Conservation (phyloP, 208 protist genomes). For the Trypanosoma melophagium region DNA sequence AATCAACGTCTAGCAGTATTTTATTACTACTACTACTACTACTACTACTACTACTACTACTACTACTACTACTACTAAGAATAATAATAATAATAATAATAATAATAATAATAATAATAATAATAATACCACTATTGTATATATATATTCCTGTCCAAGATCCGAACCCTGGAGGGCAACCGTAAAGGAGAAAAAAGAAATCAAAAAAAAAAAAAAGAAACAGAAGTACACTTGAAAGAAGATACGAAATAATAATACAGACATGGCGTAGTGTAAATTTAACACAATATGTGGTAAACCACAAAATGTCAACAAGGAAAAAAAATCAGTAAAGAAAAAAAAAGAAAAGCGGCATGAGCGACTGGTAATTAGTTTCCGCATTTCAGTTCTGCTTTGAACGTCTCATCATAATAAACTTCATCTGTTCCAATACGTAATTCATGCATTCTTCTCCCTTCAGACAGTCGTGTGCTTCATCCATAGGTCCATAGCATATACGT, state of each 20-base stretch:
- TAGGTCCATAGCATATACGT: conserved; percentile 34
- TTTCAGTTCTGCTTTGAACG: conserved; percentile 5
- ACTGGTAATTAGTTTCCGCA: neutral
- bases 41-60: neutral
- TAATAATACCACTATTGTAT: no score
- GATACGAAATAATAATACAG: neutral
- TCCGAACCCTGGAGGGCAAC: neutral
- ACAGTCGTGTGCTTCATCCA: conserved; percentile 32
- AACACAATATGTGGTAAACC: no score
- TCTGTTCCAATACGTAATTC: conserved; percentile 29
- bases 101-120: no score
- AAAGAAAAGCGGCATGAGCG: conserved; percentile 5
- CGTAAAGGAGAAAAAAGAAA: conserved; percentile 3
- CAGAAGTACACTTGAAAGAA: neutral
- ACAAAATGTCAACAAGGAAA: neutral
- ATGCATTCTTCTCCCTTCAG: conserved; percentile 34
- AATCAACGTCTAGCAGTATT: neutral
- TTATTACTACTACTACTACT: neutral
- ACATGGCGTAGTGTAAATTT: neutral
- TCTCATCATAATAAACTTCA: conserved; percentile 11
- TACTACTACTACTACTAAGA: no score
- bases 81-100: no score
- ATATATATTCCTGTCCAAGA: no score
- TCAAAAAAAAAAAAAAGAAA: conserved; percentile 6
- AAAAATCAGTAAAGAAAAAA: conserved; percentile 1